These are phyloP conservation scores for Psidium friedrichsthalianum DNA, from an alignment of 345 rosid species.

Conservation along the genomic window DNA sequence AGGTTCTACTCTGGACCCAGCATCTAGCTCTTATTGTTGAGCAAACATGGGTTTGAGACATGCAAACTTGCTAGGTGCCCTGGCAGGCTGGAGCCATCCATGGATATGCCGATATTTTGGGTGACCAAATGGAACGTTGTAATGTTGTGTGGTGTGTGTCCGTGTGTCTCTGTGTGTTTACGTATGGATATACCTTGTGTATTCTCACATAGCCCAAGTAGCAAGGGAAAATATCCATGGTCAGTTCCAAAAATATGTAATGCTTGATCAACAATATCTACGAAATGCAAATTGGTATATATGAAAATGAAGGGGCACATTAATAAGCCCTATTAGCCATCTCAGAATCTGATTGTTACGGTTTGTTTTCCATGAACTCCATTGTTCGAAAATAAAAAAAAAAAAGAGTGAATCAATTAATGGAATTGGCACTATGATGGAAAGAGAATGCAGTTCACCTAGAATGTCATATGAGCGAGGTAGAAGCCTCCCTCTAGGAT, in stretches of 20 bases:
- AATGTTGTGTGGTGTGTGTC: background rate
- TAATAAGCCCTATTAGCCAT: background rate
- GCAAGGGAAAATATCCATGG: background rate
- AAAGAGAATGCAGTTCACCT: constrained; percentile 29
- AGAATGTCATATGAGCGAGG: constrained; percentile 73
- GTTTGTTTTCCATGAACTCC: background rate
- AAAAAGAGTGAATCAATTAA: background rate
- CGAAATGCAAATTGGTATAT: background rate
- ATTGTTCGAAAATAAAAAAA: background rate
- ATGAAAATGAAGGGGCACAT: background rate
- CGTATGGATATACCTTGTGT: background rate
- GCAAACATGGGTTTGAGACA: background rate
- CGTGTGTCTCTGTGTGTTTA: background rate
- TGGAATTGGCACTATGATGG: background rate
- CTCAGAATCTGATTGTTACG: background rate
- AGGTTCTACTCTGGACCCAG: background rate
- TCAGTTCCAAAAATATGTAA: background rate
- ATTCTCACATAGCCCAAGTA: background rate
- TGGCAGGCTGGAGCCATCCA: background rate
- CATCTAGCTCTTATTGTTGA: background rate
- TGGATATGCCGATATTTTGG: background rate
- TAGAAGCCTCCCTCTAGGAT: constrained; percentile 83
- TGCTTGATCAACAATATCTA: background rate
- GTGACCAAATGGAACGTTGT: background rate
- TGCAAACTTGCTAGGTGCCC: background rate